Evolutionary conservation across 805 yeast species (phyloP).

Genomic region (Ogataea methanolica): DNA sequence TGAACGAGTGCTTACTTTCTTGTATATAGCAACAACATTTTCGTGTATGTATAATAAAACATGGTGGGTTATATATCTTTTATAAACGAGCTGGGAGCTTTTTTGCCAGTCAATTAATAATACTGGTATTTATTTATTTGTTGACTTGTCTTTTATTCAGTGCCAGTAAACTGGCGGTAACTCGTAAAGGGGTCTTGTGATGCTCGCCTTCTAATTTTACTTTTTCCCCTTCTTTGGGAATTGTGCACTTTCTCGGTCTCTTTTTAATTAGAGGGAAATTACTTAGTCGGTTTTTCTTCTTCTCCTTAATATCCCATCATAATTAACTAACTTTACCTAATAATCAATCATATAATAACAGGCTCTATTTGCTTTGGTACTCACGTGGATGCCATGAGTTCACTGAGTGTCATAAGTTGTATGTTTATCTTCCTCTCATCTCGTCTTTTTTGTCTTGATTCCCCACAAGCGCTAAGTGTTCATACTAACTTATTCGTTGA

Average conservation of each 20-base stretch:
- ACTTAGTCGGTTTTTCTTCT: too few species aligned
- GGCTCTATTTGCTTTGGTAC: neutral
- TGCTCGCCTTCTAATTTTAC: neutral
- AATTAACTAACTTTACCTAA: too few species aligned
- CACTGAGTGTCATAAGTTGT: neutral
- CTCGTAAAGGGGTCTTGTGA: neutral
- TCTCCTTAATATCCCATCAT: too few species aligned
- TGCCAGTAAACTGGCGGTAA: too few species aligned
- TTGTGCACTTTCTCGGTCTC: too few species aligned
- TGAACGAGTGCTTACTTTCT: neutral
- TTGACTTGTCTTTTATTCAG: too few species aligned
- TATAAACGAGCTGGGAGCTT: neutral
- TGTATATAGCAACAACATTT: neutral
- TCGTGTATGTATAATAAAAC: slow-evolving; percentile 1
- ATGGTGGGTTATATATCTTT: neutral
- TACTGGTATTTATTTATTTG: too few species aligned
- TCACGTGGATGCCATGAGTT: neutral
- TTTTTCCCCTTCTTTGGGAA: too few species aligned
- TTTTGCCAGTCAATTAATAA: too few species aligned
- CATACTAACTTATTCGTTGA: neutral
- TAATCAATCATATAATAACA: too few species aligned
- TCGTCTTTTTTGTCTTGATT: neutral
- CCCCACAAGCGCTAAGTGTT: neutral
- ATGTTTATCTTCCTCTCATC: neutral
- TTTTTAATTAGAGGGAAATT: too few species aligned